A percentile compares a stretch with the other conserved stretches of the same genome.
Evolutionary conservation across 2,329 filamentous ascomycete species (phyloP).

Genomic region (Paecilomyces variotii): DNA sequence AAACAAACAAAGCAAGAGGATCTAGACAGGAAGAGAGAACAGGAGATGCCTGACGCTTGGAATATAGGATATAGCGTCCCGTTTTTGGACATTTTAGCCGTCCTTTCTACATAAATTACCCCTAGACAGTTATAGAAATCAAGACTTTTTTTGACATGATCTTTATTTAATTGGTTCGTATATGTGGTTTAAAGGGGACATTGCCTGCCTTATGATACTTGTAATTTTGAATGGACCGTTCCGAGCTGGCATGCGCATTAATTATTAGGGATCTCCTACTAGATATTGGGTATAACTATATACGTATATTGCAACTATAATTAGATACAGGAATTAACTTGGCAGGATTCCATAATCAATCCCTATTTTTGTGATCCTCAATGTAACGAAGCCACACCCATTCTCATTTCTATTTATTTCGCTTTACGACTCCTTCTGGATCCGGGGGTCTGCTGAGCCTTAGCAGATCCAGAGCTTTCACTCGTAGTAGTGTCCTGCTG

Average conservation of each 20-base stretch:
- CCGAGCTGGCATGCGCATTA: no score
- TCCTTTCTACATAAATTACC: background rate
- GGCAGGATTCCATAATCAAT: background rate
- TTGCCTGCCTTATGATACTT: no score
- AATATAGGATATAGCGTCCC: background rate
- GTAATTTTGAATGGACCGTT: no score
- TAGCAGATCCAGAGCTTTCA: conserved; percentile 1
- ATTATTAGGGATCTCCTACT: no score
- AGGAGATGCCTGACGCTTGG: background rate
- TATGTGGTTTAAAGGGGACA: background rate
- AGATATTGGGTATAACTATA: background rate
- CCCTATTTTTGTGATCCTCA: background rate
- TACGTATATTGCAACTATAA: background rate
- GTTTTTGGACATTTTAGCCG: background rate
- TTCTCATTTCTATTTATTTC: conserved; percentile 4
- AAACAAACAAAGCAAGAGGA: background rate
- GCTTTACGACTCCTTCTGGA: conserved; percentile 34
- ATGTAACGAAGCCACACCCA: background rate
- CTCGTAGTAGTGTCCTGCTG: background rate
- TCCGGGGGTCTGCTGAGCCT: conserved; percentile 24
- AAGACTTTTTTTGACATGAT: background rate
- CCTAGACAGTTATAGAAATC: background rate
- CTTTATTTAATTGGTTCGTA: background rate
- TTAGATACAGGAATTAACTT: background rate
- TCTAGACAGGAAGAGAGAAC: background rate